Conservation (phyloP, 1,284 basidiomycete genomes). For the Malassezia caprae region DNA sequence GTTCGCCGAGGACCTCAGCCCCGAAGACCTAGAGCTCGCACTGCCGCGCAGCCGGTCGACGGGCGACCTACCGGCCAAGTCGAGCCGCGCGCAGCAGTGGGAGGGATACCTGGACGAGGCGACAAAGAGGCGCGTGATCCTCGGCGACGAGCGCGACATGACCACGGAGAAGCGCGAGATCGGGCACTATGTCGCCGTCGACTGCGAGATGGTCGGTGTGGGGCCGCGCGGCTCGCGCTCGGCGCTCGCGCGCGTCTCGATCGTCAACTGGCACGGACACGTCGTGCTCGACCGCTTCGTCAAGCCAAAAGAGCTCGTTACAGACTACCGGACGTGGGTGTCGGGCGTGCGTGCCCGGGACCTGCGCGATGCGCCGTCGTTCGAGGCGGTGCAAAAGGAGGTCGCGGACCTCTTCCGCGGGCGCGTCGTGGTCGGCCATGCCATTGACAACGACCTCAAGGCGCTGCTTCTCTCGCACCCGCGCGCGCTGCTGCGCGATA, state of each 20-base stretch:
- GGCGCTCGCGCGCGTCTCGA: constrained; percentile 74
- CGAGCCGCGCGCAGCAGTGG: constrained; percentile 20
- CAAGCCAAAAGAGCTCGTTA: constrained; percentile 72
- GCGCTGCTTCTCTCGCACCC: constrained; percentile 85
- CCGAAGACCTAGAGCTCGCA: constrained; percentile 36
- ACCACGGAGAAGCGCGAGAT: constrained; percentile 23
- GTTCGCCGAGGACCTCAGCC: constrained; percentile 42
- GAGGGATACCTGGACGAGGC: constrained; percentile 27
- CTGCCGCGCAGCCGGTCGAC: constrained; percentile 16
- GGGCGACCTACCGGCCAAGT: constrained; percentile 8
- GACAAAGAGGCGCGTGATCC: constrained; percentile 29
- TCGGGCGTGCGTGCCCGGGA: constrained; percentile 74
- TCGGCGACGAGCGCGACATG: constrained; percentile 23
- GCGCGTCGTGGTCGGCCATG: constrained; percentile 82
- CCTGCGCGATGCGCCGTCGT: constrained; percentile 62
- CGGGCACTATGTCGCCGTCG: constrained; percentile 63
- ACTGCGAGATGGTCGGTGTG: constrained; percentile 97
- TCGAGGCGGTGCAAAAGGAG: constrained; percentile 67
- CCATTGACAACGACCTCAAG: constrained; percentile 81
- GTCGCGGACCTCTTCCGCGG: constrained; percentile 72
- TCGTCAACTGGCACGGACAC: constrained; percentile 82
- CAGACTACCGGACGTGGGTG: constrained; percentile 85
- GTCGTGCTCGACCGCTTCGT: constrained; percentile 78
- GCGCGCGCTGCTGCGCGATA: constrained; percentile 67
- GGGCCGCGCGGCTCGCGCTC: constrained; percentile 71